These are phyloP conservation scores for Globisporangium apiculatum DNA, from an alignment of 352 stramenopile species.

Conservation along the genomic window DNA sequence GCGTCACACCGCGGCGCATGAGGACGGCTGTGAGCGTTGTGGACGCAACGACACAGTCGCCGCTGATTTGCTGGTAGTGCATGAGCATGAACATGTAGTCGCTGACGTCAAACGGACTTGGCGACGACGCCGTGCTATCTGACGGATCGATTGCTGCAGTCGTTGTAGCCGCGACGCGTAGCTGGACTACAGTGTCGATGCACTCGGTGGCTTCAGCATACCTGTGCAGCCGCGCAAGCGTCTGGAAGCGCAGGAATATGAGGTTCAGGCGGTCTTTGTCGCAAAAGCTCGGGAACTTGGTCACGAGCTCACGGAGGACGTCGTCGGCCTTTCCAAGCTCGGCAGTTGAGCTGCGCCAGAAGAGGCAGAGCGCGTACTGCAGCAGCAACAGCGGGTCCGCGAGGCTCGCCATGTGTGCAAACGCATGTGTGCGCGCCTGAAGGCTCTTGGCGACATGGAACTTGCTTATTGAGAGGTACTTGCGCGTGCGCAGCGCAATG, in stretches of 20 bases:
- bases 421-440: constrained; percentile 47
- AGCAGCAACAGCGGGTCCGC: constrained; percentile 51
- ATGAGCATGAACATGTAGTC: constrained; percentile 66
- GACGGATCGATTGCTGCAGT: neutral
- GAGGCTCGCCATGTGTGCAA: constrained; percentile 58
- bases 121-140: neutral
- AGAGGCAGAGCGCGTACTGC: constrained; percentile 53
- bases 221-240: constrained; percentile 39
- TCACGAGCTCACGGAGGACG: constrained; percentile 47
- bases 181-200: constrained; percentile 30
- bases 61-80: constrained; percentile 53
- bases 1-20: constrained; percentile 18
- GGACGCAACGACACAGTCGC: constrained; percentile 47
- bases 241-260: constrained; percentile 60
- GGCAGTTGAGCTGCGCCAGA: constrained; percentile 39
- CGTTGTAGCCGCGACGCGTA: constrained; percentile 8
- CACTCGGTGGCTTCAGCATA: constrained; percentile 46
- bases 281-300: constrained; percentile 52
- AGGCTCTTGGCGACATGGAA: constrained; percentile 51
- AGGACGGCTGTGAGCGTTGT: constrained; percentile 39
- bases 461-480: constrained; percentile 41
- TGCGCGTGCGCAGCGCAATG: constrained; percentile 53
- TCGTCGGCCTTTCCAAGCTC: constrained; percentile 50
- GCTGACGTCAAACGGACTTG: constrained; percentile 21
- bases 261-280: constrained; percentile 50